Percentiles rank a stretch among this genome's conserved stretches.
phyloP scores from a whole-genome alignment of 345 rosid species.

The Nasturtium officinale region DNA sequence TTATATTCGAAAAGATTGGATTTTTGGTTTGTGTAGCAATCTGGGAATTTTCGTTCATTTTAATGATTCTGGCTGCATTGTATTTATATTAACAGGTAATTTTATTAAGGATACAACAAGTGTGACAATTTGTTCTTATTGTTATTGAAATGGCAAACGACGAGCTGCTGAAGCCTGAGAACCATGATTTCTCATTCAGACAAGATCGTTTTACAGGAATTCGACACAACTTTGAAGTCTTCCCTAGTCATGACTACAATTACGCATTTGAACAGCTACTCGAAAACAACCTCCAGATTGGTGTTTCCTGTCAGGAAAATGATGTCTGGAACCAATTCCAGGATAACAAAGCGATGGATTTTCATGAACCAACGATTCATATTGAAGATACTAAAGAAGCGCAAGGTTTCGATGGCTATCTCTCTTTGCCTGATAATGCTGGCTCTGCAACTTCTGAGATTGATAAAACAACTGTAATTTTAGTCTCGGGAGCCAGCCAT shows the following conservation, averaged over 20 bases:
- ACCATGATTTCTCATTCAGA: constrained; percentile 24
- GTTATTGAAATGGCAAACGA: constrained; percentile 42
- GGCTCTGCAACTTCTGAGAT: constrained; percentile 29
- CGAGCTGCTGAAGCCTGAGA: constrained; percentile 40
- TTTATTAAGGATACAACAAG: background rate
- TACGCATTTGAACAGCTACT: constrained; percentile 36
- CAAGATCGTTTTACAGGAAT: constrained; percentile 38
- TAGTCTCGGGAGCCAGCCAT: background rate
- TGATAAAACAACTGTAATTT: background rate
- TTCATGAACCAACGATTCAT: constrained; percentile 19
- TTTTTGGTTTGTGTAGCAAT: background rate
- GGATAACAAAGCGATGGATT: constrained; percentile 24
- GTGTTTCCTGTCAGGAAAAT: constrained; percentile 19
- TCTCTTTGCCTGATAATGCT: constrained; percentile 18
- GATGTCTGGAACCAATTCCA: constrained; percentile 25
- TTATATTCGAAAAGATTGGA: background rate
- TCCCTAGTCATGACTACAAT: constrained; percentile 31
- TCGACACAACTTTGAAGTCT: constrained; percentile 29
- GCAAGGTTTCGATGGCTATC: constrained; percentile 27
- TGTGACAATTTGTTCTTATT: background rate
- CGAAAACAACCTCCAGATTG: constrained; percentile 38
- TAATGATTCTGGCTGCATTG: background rate
- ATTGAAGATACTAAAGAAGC: constrained; percentile 13
- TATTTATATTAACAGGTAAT: constrained; percentile 23
- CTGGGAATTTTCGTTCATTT: too few relatives aligned